Evolutionary conservation across 805 yeast genomes (phyloP).

Genomic region (Ogataea ganodermae): DNA sequence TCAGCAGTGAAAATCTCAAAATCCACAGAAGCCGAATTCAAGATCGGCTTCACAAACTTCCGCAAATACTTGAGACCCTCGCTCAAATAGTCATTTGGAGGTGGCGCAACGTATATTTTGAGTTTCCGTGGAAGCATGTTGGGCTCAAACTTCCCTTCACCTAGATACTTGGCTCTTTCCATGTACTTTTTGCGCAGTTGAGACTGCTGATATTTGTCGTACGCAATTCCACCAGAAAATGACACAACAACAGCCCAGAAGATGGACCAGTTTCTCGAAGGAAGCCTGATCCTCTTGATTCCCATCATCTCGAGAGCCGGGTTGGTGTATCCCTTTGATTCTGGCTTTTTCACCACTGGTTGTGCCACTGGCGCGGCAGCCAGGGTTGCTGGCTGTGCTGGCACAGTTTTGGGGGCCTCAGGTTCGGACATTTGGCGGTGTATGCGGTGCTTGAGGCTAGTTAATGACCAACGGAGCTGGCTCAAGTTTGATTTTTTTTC

Average conservation of each 20-base stretch:
- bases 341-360: slow-evolving; percentile 12
- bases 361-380: neutral
- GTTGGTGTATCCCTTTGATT: slow-evolving; percentile 50
- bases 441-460: no score
- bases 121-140: slow-evolving; percentile 69
- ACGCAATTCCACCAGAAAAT: slow-evolving; percentile 72
- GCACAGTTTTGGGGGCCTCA: neutral
- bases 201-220: slow-evolving; percentile 76
- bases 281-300: slow-evolving; percentile 70
- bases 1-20: slow-evolving; percentile 74
- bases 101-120: slow-evolving; percentile 89
- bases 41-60: slow-evolving; percentile 79
- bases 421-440: slow-evolving; percentile 4
- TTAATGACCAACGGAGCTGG: no score
- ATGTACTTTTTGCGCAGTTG: slow-evolving; percentile 66
- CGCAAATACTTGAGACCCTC: slow-evolving; percentile 73
- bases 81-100: slow-evolving; percentile 87
- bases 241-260: slow-evolving; percentile 74
- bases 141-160: slow-evolving; percentile 46
- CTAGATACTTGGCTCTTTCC: slow-evolving; percentile 54
- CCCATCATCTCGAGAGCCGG: slow-evolving; percentile 90
- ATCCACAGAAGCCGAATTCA: slow-evolving; percentile 83
- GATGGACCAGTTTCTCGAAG: slow-evolving; percentile 91
- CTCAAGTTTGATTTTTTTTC: no score
- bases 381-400: neutral